Conservation (phyloP, 305 asterid species). For the Solanum hybrid region DNA sequence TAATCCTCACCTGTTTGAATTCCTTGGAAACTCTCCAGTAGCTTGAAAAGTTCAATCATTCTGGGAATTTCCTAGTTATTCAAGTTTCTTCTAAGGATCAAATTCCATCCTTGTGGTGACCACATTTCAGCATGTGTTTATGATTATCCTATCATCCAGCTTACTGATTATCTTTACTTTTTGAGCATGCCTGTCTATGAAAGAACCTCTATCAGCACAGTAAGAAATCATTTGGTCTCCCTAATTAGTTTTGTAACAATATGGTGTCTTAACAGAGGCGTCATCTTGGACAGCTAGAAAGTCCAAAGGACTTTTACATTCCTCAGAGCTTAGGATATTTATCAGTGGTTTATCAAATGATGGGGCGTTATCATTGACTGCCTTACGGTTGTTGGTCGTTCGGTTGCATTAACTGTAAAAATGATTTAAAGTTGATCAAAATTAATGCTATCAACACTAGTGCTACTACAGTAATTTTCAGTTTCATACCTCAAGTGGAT, state of each 20-base stretch:
- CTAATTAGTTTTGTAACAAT: not conserved
- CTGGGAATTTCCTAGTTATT: not conserved
- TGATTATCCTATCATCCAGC: not conserved
- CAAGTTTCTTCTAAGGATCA: not conserved
- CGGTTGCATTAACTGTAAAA: not conserved
- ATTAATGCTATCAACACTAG: not conserved
- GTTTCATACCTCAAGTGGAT: not conserved
- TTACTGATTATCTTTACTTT: not conserved
- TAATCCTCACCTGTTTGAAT: not conserved
- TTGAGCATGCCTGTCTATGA: not conserved
- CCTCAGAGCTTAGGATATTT: not conserved
- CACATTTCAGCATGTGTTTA: not conserved
- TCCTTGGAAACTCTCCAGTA: not conserved
- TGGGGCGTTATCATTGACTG: not conserved
- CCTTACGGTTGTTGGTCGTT: not conserved
- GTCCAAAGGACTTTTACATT: not conserved
- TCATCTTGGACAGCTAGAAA: not conserved
- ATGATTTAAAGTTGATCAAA: not conserved
- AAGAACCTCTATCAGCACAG: not conserved
- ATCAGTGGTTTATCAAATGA: not conserved
- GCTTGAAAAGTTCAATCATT: too few species aligned
- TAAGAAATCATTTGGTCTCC: not conserved
- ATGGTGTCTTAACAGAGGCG: not conserved
- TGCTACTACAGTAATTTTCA: not conserved
- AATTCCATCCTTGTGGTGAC: too few species aligned